Percentiles rank a stretch among this genome's conserved stretches.
Evolutionary conservation across 495 filamentous ascomycete genomes (phyloP).

Genomic region (Lophium mytilinum): DNA sequence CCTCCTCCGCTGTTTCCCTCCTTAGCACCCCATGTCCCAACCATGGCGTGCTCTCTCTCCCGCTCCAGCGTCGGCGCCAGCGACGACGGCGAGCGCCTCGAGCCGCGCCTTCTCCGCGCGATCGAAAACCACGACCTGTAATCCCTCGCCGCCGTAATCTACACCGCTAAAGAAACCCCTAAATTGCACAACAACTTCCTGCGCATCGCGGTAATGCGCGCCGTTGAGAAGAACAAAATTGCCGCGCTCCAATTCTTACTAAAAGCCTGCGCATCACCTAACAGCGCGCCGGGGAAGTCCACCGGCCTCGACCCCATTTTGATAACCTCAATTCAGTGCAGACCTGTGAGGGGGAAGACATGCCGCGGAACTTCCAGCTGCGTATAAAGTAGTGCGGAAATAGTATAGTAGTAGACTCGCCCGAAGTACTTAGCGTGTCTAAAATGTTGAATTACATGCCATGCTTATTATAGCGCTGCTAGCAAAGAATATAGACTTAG

Average conservation of each 20-base stretch:
- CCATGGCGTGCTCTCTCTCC: slow-evolving; percentile 22
- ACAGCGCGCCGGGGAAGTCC: slow-evolving; percentile 37
- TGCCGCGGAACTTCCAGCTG: no score
- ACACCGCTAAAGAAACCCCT: slow-evolving; percentile 34
- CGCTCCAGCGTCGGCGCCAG: slow-evolving; percentile 21
- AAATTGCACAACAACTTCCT: slow-evolving; percentile 45
- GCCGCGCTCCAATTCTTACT: slow-evolving; percentile 42
- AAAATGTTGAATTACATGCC: no score
- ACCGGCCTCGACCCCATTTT: slow-evolving; percentile 40
- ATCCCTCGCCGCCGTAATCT: slow-evolving; percentile 34
- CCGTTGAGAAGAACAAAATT: slow-evolving; percentile 41
- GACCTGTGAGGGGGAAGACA: no score
- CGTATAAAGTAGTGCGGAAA: no score
- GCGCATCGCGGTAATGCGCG: slow-evolving; percentile 44
- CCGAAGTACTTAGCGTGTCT: no score
- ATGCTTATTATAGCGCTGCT: no score
- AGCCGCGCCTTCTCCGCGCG: slow-evolving; percentile 45
- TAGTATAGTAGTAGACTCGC: no score
- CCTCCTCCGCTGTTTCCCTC: no score
- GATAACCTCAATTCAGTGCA: no score
- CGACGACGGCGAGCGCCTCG: slow-evolving; percentile 37
- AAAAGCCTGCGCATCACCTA: slow-evolving; percentile 35
- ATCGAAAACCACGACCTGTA: slow-evolving; percentile 39
- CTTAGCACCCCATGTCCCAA: not conserved
- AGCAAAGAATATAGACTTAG: no score